phyloP scores from a whole-genome alignment of 495 filamentous ascomycete genomes.

The Astrothelium macrocarpum region DNA sequence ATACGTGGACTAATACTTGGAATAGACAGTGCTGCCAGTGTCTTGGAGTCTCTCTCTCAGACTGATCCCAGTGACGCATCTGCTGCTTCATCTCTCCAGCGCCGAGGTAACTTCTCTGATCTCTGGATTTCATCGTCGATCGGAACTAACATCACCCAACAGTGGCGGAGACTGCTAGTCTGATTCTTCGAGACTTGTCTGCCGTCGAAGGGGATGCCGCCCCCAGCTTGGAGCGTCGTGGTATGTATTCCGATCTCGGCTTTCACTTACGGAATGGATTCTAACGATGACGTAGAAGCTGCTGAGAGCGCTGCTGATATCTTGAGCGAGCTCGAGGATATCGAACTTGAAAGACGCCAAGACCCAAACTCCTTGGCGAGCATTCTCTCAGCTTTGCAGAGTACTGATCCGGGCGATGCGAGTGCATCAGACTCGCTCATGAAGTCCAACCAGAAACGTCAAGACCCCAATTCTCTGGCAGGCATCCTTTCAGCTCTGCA shows the following conservation, averaged over 20 bases:
- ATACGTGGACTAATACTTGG: not conserved
- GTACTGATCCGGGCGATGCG: not conserved
- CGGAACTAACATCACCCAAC: not conserved
- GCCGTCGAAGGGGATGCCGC: not conserved
- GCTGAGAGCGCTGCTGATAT: slow-evolving; percentile 1
- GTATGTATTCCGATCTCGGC: not conserved
- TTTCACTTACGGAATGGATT: not conserved
- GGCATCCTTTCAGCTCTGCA: not conserved
- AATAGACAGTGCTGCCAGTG: not conserved
- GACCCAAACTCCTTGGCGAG: not conserved
- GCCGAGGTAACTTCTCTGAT: not conserved
- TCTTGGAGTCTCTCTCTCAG: not conserved
- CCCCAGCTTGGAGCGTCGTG: not conserved
- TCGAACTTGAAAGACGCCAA: not conserved
- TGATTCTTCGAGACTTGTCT: slow-evolving; percentile 1
- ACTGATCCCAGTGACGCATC: not conserved
- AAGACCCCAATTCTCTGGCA: not conserved
- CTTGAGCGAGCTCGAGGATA: not conserved
- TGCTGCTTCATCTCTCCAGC: not conserved
- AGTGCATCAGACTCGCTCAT: not conserved
- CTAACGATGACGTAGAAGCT: not conserved
- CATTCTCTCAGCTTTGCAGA: not conserved
- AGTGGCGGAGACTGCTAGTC: not conserved
- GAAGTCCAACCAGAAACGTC: not conserved
- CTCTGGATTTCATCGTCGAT: not conserved